Evolutionary conservation across 495 filamentous ascomycete species (phyloP).

Genomic region (Aspergillus biplanus): DNA sequence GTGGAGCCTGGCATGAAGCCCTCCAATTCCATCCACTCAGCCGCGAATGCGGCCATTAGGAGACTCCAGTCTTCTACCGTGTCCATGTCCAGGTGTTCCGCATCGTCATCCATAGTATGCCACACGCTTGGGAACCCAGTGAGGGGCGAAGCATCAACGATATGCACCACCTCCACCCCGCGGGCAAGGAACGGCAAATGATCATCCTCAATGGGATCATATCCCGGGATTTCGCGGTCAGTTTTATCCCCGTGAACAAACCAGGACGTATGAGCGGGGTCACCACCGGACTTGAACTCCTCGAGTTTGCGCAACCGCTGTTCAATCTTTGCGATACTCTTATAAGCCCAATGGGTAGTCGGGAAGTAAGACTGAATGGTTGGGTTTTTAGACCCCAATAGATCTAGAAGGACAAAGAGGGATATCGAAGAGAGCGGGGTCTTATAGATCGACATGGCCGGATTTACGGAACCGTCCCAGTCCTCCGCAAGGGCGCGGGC

Average conservation of each 20-base stretch:
- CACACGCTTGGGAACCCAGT: conserved; percentile 76
- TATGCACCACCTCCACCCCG: conserved; percentile 85
- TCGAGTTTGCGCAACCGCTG: conserved; percentile 62
- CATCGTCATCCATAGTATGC: conserved; percentile 86
- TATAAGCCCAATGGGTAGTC: conserved; percentile 94
- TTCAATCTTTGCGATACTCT: conserved; percentile 69
- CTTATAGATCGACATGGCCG: conserved; percentile 72
- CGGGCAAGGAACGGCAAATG: conserved; percentile 85
- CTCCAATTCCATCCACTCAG: conserved; percentile 93
- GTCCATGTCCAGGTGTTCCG: conserved; percentile 77
- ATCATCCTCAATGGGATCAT: conserved; percentile 73
- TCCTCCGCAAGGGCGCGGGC: conserved; percentile 74
- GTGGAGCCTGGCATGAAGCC: conserved; percentile 53
- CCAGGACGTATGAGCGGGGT: conserved; percentile 34
- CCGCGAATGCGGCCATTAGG: conserved; percentile 80
- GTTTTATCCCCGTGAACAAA: conserved; percentile 59
- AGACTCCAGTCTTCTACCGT: conserved; percentile 88
- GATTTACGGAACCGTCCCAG: conserved; percentile 70
- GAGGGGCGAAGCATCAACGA: conserved; percentile 68
- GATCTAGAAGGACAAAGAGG: conserved; percentile 90
- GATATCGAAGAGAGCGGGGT: conserved; percentile 77
- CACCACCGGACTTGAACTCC: conserved; percentile 52
- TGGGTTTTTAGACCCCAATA: conserved; percentile 75
- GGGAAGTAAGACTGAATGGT: conserved; percentile 78
- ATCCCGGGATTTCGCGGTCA: conserved; percentile 45